Percentiles rank a stretch among this genome's conserved stretches.
These are phyloP conservation scores for Saxispiralis lemnorum DNA, from an alignment of 495 filamentous ascomycete species.

Conservation along the genomic window DNA sequence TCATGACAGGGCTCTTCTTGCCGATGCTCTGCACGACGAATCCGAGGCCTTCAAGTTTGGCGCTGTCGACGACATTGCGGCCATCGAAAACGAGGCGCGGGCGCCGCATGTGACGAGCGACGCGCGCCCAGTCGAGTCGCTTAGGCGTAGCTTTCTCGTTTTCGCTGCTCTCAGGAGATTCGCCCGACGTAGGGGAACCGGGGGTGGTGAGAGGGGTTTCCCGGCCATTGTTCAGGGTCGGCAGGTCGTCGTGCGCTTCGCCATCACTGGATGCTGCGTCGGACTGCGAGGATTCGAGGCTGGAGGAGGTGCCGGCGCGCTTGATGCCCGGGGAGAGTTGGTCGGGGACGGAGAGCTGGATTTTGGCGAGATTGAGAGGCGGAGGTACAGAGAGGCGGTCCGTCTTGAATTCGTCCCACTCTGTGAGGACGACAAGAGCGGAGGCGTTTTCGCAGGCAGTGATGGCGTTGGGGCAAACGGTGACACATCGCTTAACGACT, in stretches of 20 bases:
- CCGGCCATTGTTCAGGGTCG: not conserved
- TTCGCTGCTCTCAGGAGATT: not conserved
- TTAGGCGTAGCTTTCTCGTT: not conserved
- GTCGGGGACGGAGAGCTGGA: not conserved
- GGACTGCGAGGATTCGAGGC: not conserved
- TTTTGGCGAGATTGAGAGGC: not conserved
- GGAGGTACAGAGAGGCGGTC: conserved; percentile 5
- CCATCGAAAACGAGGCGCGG: conserved; percentile 60
- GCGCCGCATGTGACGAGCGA: conserved; percentile 39
- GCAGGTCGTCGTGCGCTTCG: conserved; percentile 6
- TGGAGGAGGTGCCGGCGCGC: not conserved
- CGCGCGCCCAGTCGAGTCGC: conserved; percentile 36
- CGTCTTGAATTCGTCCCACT: conserved; percentile 45
- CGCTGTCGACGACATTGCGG: conserved; percentile 40
- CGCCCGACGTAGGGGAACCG: not conserved
- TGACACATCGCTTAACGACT: conserved; percentile 15
- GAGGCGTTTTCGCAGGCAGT: conserved; percentile 34
- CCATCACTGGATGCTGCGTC: conserved; percentile 15
- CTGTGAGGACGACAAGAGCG: conserved; percentile 41
- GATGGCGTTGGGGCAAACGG: conserved; percentile 31
- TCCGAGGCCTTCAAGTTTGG: conserved; percentile 37
- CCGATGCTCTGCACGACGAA: conserved; percentile 38
- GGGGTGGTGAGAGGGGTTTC: not conserved
- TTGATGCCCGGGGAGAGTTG: not conserved
- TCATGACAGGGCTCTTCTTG: conserved; percentile 4